Base-by-base conservation (phyloP, 768 basidiomycete genomes). In the Hericium rajendrae region DNA sequence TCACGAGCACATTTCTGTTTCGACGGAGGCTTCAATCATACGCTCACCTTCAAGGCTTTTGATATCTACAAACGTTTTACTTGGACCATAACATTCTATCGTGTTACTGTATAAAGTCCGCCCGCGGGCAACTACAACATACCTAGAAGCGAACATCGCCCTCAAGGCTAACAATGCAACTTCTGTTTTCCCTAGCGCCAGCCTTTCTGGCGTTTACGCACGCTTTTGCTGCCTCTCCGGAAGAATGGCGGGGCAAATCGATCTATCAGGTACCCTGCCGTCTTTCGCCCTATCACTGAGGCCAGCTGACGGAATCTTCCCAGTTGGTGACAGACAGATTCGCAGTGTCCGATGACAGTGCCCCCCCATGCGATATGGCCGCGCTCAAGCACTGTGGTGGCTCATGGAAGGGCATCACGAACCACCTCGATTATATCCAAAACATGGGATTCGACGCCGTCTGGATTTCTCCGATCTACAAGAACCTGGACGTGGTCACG, bases 351-450 rank as follows among this genome's bases (percentile, higher is more conserved):
- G 73, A 75, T 38, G 71, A 68, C 43, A 66, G 74, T 0, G 62
- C 69, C 28, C 61, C 73, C 38, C 56, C 70, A 2, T 83, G 82
- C 64, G 71, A 81, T 61, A 76, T 78, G 0, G 65, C 68, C 38
- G 65, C 70, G 20, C 76, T 77, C 46, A 70, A 71, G 41, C 80
- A 81, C 67, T 84, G 83, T 57, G 81, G 81, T 24, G 83, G 83
- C 6, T 78, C 78, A 2, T 83, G 79, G 76, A 67, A 72, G 55
- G 77, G 78, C 11, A 72, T 82, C 57, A 72, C 71, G 52, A 70
- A 71, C 59, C 76, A 82, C 59, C 76, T 84, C 52, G 83, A 83
- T 68, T 84, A 84, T 64, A 83, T 84, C 56, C 74, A 80, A 60
- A 72, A 72, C 59, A 80, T 84, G 79, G 82, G 82, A 26, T 83